phyloP scores from a whole-genome alignment of 768 basidiomycete genomes.

The Trametes cinnabarina region DNA sequence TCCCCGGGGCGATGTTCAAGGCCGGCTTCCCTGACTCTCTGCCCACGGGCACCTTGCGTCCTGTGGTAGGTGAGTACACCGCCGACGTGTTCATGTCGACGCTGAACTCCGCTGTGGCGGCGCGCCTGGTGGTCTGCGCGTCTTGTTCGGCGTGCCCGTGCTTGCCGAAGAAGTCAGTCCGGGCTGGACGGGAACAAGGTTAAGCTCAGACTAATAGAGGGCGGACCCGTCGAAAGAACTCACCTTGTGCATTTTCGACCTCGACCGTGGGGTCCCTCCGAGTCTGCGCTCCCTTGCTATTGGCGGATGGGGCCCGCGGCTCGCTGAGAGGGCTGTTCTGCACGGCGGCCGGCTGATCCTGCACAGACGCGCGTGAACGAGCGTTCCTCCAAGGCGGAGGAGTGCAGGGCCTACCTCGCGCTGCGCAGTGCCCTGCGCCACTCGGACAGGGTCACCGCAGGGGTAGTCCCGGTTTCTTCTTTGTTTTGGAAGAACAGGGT shows the following conservation, averaged over 20 bases:
- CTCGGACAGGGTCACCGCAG: constrained; percentile 16
- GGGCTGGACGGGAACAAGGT: too few species aligned
- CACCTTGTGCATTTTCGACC: too few species aligned
- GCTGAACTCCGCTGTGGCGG: not conserved
- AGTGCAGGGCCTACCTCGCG: constrained; percentile 18
- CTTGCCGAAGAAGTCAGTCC: not conserved
- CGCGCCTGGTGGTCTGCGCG: not conserved
- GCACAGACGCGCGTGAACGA: not conserved
- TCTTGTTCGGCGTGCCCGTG: not conserved
- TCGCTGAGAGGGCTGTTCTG: not conserved
- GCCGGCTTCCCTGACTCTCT: not conserved
- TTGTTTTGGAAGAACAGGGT: constrained; percentile 21
- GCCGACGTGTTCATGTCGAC: constrained; percentile 1
- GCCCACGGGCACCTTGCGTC: constrained; percentile 8
- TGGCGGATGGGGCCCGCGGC: too few species aligned
- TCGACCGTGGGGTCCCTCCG: too few species aligned
- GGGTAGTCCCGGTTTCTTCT: constrained; percentile 24
- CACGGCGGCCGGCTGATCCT: not conserved
- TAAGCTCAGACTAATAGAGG: too few species aligned
- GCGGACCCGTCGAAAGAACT: too few species aligned
- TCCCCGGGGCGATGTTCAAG: not conserved
- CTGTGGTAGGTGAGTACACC: constrained; percentile 18
- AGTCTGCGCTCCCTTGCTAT: too few species aligned
- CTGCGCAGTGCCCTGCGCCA: constrained; percentile 11
- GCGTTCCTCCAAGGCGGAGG: constrained; percentile 15